Percentiles rank a stretch among this genome's conserved stretches.
Conservation (phyloP, 164 flowering plant genomes). For the Vitis riparia region DNA sequence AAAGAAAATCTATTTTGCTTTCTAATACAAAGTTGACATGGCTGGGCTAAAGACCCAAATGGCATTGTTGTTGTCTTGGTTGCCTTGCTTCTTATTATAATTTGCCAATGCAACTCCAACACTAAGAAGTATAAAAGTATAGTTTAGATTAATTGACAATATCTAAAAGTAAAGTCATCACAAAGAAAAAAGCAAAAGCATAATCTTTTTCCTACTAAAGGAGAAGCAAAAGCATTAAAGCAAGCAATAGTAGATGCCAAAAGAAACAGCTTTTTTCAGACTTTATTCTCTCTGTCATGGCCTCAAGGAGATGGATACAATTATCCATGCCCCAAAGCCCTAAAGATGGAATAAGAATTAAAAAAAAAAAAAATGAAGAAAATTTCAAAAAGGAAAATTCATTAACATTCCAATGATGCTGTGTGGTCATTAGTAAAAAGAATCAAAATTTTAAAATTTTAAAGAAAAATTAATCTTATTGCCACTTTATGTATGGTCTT, state of each 20-base stretch:
- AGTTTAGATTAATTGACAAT: not conserved
- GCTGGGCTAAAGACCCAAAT: not conserved
- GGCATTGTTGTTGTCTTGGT: not conserved
- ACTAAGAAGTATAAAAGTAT: not conserved
- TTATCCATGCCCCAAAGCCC: too few relatives aligned
- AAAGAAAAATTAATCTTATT: too few relatives aligned
- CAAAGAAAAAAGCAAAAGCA: constrained; percentile 18
- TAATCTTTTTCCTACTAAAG: constrained; percentile 15
- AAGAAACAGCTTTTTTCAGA: constrained; percentile 7
- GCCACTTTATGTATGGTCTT: not conserved
- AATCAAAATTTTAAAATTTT: too few relatives aligned
- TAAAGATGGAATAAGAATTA: too few relatives aligned
- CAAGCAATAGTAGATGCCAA: constrained; percentile 5
- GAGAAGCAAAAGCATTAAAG: constrained; percentile 14
- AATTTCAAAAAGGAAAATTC: too few relatives aligned
- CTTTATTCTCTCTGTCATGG: not conserved
- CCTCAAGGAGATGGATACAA: not conserved
- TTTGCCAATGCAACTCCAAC: not conserved
- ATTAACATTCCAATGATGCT: too few relatives aligned
- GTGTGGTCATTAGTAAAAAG: too few relatives aligned
- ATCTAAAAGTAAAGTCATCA: constrained; percentile 4
- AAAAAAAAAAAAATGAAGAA: too few relatives aligned
- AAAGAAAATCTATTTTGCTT: too few relatives aligned
- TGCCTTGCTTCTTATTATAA: not conserved
- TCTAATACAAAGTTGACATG: too few relatives aligned